These are phyloP conservation scores for Hansenula lynferdii DNA, from an alignment of 1,139 yeast species.

Conservation along the genomic window DNA sequence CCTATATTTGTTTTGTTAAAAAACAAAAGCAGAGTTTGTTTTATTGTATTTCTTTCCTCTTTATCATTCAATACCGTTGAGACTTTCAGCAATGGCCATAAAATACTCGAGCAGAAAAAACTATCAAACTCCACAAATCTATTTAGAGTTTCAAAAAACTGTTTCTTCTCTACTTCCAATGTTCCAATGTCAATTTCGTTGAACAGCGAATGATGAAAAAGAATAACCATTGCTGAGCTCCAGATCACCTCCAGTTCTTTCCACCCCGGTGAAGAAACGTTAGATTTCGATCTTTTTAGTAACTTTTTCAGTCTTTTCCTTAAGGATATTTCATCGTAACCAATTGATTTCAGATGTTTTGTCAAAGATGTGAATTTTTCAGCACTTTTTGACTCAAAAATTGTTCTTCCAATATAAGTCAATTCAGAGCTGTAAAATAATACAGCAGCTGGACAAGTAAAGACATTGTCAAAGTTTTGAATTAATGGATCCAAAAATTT, in stretches of 20 bases:
- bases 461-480: conserved; percentile 3
- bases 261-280: conserved; percentile 5
- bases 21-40: neutral
- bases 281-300: conserved; percentile 2
- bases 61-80: neutral
- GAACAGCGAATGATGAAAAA: conserved; percentile 6
- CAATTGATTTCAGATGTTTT: conserved; percentile 2
- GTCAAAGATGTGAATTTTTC: conserved; percentile 1
- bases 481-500: neutral
- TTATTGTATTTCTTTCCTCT: neutral
- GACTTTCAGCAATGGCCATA: conserved; percentile 7
- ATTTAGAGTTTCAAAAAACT: conserved; percentile 5
- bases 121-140: conserved; percentile 4
- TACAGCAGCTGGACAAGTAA: conserved; percentile 1
- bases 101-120: conserved; percentile 8
- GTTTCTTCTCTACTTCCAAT: neutral
- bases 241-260: conserved; percentile 4
- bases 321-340: conserved; percentile 1
- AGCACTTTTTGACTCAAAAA: neutral
- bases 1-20: conserved; percentile 9
- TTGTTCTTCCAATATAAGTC: neutral
- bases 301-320: conserved; percentile 3
- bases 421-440: conserved; percentile 1
- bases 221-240: conserved; percentile 8
- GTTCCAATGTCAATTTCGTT: neutral